phyloP scores from a whole-genome alignment of 192 early-diverging fungal genomes.

The Lunasporangiospora selenospora region DNA sequence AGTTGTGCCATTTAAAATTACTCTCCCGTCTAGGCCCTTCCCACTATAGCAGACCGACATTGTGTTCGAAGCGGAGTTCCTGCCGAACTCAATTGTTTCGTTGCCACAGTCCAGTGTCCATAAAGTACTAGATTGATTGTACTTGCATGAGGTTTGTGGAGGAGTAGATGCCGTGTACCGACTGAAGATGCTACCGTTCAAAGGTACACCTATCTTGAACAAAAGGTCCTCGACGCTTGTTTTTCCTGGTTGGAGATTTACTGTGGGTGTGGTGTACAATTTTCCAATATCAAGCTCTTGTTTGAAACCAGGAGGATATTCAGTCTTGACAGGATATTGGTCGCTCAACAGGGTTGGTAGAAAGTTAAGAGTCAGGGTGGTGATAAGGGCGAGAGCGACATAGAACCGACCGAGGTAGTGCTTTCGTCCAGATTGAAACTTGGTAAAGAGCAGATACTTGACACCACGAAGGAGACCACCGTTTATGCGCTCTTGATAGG shows the following conservation, averaged over 20 bases:
- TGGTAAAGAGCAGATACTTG: background rate
- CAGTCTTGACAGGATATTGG: background rate
- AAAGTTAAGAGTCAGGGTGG: background rate
- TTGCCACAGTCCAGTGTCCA: no score
- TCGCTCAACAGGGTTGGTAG: background rate
- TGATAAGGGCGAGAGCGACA: background rate
- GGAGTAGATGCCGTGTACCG: background rate
- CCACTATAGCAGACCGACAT: no score
- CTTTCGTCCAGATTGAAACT: background rate
- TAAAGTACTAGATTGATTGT: no score
- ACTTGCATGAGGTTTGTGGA: background rate
- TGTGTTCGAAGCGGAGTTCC: no score
- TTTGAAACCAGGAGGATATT: background rate
- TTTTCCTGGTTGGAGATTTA: background rate
- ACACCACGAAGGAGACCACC: background rate
- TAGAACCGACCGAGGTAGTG: constrained; percentile 1
- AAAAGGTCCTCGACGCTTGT: background rate
- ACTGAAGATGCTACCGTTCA: background rate
- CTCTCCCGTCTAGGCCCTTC: no score
- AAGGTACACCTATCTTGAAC: background rate
- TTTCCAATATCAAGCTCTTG: no score
- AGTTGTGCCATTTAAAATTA: background rate
- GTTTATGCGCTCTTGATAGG: constrained; percentile 6
- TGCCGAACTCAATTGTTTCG: no score
- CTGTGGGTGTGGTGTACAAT: background rate